phyloP scores from a whole-genome alignment of 768 basidiomycete genomes.

The Mrakia frigida region DNA sequence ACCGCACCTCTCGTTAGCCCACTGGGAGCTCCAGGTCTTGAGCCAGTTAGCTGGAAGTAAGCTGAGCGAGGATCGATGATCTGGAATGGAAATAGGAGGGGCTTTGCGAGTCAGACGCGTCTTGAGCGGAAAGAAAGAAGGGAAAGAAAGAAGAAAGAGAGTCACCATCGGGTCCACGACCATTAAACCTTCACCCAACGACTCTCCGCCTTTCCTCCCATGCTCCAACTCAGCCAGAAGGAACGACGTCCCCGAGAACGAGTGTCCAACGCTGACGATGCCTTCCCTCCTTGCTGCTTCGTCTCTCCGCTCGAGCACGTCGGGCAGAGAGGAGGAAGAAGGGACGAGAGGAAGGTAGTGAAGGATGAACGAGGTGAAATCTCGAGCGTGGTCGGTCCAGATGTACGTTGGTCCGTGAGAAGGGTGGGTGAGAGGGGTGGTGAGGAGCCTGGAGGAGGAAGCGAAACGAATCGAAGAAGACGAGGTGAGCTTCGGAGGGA shows the following conservation, averaged over 20 bases:
- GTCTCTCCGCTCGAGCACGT: constrained; percentile 4
- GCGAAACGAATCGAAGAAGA: too few relatives aligned
- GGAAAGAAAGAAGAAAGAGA: not conserved
- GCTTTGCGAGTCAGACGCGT: too few relatives aligned
- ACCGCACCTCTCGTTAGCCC: not conserved
- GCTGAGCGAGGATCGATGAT: not conserved
- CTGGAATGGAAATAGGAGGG: not conserved
- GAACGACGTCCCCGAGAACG: not conserved
- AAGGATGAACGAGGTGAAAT: constrained; percentile 6
- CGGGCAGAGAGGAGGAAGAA: not conserved
- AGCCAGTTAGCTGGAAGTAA: not conserved
- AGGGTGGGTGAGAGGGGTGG: constrained; percentile 7
- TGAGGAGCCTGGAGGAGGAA: not conserved
- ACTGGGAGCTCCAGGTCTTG: not conserved
- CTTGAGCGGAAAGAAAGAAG: not conserved
- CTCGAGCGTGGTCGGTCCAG: constrained; percentile 22
- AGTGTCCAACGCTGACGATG: not conserved
- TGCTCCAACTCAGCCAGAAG: constrained; percentile 6
- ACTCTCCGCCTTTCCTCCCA: not conserved
- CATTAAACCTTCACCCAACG: not conserved
- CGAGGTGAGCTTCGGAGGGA: not conserved
- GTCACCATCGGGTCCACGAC: constrained; percentile 3
- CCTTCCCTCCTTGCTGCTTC: not conserved
- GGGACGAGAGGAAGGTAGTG: constrained; percentile 1
- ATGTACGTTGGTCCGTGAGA: not conserved